Evolutionary conservation across 2,329 filamentous ascomycete genomes (phyloP), one percentile per base, ranked within the genome.

Genomic region (Pezizomycotina sp.): DNA sequence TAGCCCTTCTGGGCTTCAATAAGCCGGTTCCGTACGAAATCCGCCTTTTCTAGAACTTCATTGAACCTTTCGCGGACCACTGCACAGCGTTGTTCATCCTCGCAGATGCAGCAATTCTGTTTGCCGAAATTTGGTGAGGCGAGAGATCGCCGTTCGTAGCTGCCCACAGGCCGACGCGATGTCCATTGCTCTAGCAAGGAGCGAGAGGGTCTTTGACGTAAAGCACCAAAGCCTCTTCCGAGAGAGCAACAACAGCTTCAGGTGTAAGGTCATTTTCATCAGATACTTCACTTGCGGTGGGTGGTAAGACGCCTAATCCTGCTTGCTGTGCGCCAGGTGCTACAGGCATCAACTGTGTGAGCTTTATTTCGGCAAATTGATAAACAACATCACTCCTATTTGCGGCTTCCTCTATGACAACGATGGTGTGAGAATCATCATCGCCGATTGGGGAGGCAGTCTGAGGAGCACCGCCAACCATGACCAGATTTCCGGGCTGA

Each of bases 351-450:
- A 98, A 68, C 57, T 98, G 89, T 58, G 91, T 89, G 59, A 91
- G 93, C 58, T 98, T 98, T 53, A 98, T 86, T 59, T 98, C 86
- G 4, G 89, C 89, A 58, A 98, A 95, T 3, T 86, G 84, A 55
- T 84, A 98, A 2, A 98, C 84, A 28, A 93, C 89, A 56, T 98
- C 84, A 53, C 84, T 93, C 24, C 84, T 69, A 20, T 83, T 89
- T 2, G 89, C 89, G 47, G 81, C 77, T 50, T 95, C 84, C 56
- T 98, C 86, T 38, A 95, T 83, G 27, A 71, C 68, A 52, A 83
- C 77, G 2, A 86, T 73, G 25, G 79, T 74, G 46, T 70, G 71
- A 10, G 68, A 64, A 53, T 95, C 89, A 52, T 93, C 84, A 46
- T 93, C 83, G 13, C 72, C 60, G 3, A 68, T 66, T 3, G 62